Evolutionary conservation across 768 basidiomycete species (phyloP).

Genomic region (Trametes cinnabarina): DNA sequence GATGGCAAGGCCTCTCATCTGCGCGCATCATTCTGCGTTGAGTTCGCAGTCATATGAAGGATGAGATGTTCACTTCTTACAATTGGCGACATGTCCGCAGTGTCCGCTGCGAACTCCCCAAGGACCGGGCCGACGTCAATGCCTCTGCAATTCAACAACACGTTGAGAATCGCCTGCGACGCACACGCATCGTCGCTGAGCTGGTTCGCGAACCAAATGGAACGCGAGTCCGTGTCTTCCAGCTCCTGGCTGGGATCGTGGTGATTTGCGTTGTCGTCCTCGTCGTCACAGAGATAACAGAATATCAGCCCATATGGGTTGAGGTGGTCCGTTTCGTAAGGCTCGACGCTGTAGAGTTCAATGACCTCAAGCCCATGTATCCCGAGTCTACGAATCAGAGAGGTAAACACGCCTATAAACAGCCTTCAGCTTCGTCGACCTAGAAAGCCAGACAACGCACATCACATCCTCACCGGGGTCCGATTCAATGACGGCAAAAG

Average conservation of each 20-base stretch:
- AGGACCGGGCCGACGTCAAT: constrained; percentile 49
- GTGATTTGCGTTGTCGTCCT: constrained; percentile 26
- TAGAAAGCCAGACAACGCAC: constrained; percentile 2
- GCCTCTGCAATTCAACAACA: constrained; percentile 53
- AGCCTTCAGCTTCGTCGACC: neutral
- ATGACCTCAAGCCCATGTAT: constrained; percentile 50
- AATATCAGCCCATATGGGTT: constrained; percentile 59
- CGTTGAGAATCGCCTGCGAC: constrained; percentile 59
- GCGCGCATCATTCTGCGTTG: neutral
- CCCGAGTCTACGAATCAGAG: constrained; percentile 53
- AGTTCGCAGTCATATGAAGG: neutral
- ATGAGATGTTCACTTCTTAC: constrained; percentile 34
- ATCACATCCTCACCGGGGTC: too few relatives aligned
- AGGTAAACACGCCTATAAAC: constrained; percentile 53
- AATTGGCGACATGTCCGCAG: constrained; percentile 54
- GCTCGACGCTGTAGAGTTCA: constrained; percentile 62
- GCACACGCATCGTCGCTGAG: constrained; percentile 66
- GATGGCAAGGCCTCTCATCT: constrained; percentile 67
- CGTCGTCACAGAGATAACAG: constrained; percentile 59
- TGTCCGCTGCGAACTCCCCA: constrained; percentile 45
- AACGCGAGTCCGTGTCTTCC: constrained; percentile 51
- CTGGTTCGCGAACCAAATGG: constrained; percentile 69
- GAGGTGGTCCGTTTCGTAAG: constrained; percentile 61
- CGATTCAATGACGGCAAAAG: constrained; percentile 60
- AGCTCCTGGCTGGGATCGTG: constrained; percentile 5